Conservation (phyloP, 129 eudicot species). For the Pittosporum tobira region DNA sequence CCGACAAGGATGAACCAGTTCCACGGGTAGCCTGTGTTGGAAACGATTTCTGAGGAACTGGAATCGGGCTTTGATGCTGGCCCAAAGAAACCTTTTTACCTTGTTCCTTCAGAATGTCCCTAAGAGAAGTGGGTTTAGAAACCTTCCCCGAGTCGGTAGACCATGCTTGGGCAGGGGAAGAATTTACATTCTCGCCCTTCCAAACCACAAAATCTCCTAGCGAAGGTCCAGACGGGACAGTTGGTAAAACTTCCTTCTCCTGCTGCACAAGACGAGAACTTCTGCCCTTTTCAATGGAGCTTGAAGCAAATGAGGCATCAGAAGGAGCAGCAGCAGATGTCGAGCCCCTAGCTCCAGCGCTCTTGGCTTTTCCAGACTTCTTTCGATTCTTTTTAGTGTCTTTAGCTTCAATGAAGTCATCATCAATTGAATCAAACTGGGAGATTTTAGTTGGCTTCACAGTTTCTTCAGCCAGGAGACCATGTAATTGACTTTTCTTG, state of each 20-base stretch:
- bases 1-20: constrained; percentile 46
- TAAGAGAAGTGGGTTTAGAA: constrained; percentile 46
- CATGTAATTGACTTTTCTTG: constrained; percentile 58
- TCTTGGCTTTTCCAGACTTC: constrained; percentile 77
- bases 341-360: constrained; percentile 44
- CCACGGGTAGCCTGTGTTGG: constrained; percentile 40
- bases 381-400: constrained; percentile 84
- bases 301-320: constrained; percentile 41
- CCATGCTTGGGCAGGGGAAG: constrained; percentile 94
- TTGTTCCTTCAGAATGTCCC: constrained; percentile 89
- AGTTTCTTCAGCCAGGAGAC: constrained; percentile 41
- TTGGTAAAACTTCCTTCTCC: constrained; percentile 54
- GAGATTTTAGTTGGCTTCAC: constrained; percentile 25
- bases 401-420: constrained; percentile 81
- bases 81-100: constrained; percentile 45
- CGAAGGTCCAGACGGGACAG: constrained; percentile 79
- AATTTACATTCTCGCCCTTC: constrained; percentile 63
- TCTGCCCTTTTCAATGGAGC: constrained; percentile 53
- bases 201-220: constrained; percentile 85
- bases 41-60: constrained; percentile 41
- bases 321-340: constrained; percentile 29
- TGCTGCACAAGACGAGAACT: constrained; percentile 36
- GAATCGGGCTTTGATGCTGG: constrained; percentile 23
- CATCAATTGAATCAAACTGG: constrained; percentile 30
- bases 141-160: constrained; percentile 61